Evolutionary conservation across 352 stramenopile species (phyloP), one percentile per base, ranked within the genome.

Genomic region (Pythium diclinum): DNA sequence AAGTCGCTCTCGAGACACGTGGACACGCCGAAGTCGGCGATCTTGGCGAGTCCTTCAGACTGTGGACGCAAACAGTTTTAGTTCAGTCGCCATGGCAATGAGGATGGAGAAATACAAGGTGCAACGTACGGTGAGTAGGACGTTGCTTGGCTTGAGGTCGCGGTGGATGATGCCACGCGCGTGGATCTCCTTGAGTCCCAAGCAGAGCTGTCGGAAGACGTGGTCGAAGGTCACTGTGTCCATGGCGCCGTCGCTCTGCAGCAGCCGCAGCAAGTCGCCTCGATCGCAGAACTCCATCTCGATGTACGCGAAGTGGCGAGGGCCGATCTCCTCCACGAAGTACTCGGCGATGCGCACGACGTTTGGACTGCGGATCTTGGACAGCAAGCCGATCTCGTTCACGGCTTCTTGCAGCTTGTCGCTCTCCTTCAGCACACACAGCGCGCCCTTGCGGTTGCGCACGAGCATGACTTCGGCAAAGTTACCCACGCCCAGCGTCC

Each of bases 21-120:
- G 2, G 85, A 94, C 16, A 94, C 85, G n/a, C 83, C 85, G 62
- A 94, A 94, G 53, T 94, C 85, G 0, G 85, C 83, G 13, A 92
- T 89, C 67, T 94, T 94, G 30, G 72, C 79, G 11, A 79, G 61
- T 7, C 81, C 79, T 9, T 91, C 80, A 19, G 67, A 85, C 85
- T 93, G 56, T 14, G 30, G 2, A 48, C 5, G 19, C 44, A 51
- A 11, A 63, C 42, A 49, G 55, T 28, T 28, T 28, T 28, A 28
- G 25, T 2, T 28, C 25, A 28, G 25, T 28, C 4, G 25, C 25
- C 25, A 3, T 28, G 25, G 25, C 25, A 44, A 52, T 5, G 13
- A 0, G 6, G 3, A 16, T 34, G 8, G 42, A 30, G 19, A 33
- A 25, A 17, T 42, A 47, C 1, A 48, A 42, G 5, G 25, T 13